Conservation (phyloP, 2,329 filamentous ascomycete genomes). For the Fusarium oxysporum region DNA sequence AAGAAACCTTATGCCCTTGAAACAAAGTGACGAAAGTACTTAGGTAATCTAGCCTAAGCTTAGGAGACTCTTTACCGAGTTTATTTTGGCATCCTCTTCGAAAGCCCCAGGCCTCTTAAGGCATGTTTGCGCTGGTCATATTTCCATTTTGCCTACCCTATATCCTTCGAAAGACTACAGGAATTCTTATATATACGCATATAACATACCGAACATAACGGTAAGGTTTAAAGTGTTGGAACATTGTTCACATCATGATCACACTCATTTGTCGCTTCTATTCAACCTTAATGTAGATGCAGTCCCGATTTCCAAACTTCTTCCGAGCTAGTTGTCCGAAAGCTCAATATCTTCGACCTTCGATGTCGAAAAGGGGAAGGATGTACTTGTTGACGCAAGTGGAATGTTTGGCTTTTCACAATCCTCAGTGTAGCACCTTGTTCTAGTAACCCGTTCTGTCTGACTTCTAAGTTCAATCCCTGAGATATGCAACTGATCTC, state of each 20-base stretch:
- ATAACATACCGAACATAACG: background rate
- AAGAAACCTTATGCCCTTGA: background rate
- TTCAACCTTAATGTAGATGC: background rate
- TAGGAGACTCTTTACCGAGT: background rate
- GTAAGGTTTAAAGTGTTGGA: background rate
- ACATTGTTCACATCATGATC: background rate
- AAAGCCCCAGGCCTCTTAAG: too few species aligned
- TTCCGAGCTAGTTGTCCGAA: too few species aligned
- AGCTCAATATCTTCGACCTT: background rate
- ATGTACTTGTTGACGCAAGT: background rate
- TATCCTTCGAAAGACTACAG: background rate
- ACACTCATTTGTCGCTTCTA: background rate
- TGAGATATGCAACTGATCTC: conserved; percentile 22
- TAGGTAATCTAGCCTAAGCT: background rate
- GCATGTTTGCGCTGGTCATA: background rate
- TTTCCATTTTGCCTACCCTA: background rate
- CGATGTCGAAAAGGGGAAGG: background rate
- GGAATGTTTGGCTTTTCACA: conserved; percentile 11
- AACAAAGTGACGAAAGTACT: background rate
- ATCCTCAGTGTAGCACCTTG: background rate
- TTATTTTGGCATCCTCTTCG: too few species aligned
- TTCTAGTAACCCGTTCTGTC: background rate
- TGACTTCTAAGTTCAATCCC: background rate
- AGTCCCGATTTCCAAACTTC: background rate
- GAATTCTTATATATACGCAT: background rate